A percentile compares a stretch with the other conserved stretches of the same genome.
These are phyloP conservation scores for Erucastrum elatum DNA, from an alignment of 345 rosid genomes.

Conservation along the genomic window DNA sequence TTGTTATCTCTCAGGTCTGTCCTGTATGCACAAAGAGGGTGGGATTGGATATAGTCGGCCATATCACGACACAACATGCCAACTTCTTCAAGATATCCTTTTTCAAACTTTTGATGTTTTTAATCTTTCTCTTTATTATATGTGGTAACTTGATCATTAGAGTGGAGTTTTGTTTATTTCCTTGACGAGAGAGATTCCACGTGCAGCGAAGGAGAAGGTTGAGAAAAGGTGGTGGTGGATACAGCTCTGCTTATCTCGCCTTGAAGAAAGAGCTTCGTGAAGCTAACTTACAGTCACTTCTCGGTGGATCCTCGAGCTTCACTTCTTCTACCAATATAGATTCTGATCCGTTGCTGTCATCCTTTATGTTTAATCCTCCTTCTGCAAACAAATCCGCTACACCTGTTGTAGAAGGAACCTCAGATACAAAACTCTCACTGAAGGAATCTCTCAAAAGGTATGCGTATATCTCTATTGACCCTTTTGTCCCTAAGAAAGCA, in stretches of 20 bases:
- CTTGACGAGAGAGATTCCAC: conserved; percentile 55
- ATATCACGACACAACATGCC: conserved; percentile 70
- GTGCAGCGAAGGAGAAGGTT: conserved; percentile 71
- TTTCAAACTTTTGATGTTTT: background rate
- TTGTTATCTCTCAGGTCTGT: conserved; percentile 53
- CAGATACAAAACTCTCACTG: conserved; percentile 10
- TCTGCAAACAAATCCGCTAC: conserved; percentile 24
- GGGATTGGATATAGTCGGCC: conserved; percentile 70
- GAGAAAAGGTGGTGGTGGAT: conserved; percentile 53
- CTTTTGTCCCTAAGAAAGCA: background rate
- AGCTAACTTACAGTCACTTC: conserved; percentile 65
- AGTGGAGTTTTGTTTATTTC: conserved; percentile 38
- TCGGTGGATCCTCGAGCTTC: conserved; percentile 59
- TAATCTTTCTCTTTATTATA: background rate
- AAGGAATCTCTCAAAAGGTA: conserved; percentile 59
- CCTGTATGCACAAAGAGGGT: conserved; percentile 76
- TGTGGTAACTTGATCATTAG: background rate
- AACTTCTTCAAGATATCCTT: conserved; percentile 82
- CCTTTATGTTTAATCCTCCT: conserved; percentile 50
- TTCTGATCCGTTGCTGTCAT: conserved; percentile 68
- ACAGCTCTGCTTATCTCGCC: conserved; percentile 54
- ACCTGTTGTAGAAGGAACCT: conserved; percentile 2
- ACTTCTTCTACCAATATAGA: conserved; percentile 57
- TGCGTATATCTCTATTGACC: background rate
- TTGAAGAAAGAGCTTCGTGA: conserved; percentile 72